phyloP scores from a whole-genome alignment of 345 rosid genomes.

The Rhizophora mangle region DNA sequence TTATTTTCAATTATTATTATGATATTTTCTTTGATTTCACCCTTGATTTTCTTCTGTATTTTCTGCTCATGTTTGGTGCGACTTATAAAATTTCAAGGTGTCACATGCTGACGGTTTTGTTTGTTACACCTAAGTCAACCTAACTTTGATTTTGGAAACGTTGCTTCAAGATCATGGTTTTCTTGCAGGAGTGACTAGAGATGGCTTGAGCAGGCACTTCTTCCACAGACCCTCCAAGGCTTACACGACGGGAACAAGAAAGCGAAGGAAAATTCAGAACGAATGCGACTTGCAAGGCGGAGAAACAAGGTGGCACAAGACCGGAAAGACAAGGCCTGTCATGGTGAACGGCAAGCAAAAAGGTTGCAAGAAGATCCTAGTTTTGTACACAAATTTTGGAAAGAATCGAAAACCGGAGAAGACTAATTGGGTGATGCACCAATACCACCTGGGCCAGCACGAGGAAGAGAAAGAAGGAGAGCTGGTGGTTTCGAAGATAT shows the following conservation, averaged over 20 bases:
- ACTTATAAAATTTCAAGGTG: slow-evolving; percentile 20
- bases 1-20: not conserved
- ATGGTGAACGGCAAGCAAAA: slow-evolving; percentile 90
- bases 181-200: slow-evolving; percentile 88
- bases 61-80: slow-evolving; percentile 27
- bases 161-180: slow-evolving; percentile 2
- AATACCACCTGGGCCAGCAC: slow-evolving; percentile 87
- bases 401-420: slow-evolving; percentile 95
- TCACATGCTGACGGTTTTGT: not conserved
- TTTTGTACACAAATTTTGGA: slow-evolving; percentile 91
- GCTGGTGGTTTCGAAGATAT: slow-evolving; percentile 93
- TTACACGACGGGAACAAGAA: slow-evolving; percentile 96
- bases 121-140: slow-evolving; percentile 64
- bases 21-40: not conserved
- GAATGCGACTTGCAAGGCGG: slow-evolving; percentile 97
- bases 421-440: slow-evolving; percentile 99
- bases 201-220: slow-evolving; percentile 96
- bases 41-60: not conserved
- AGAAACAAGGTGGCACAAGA: slow-evolving; percentile 99
- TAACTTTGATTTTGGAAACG: slow-evolving; percentile 48
- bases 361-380: slow-evolving; percentile 94
- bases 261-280: slow-evolving; percentile 89
- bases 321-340: slow-evolving; percentile 97
- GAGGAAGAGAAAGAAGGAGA: slow-evolving; percentile 99
- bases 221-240: slow-evolving; percentile 99